Evolutionary conservation across 306 rosid species (phyloP).

Genomic region (Abrus precatorius): DNA sequence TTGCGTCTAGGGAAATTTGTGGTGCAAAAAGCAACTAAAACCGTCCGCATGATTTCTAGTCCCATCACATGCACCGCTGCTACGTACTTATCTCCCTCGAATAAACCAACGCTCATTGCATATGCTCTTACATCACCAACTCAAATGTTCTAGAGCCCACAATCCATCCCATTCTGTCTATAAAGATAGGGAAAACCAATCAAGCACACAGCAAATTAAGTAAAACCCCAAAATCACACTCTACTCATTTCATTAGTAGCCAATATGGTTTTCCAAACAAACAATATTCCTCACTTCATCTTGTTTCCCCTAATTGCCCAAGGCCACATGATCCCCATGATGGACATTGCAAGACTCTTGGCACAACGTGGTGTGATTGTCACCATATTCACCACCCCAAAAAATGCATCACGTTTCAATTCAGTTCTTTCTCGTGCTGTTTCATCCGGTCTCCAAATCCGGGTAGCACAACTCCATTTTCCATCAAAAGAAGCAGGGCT

Average conservation of each 20-base stretch:
- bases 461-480: conserved; percentile 14
- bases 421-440: conserved; percentile 50
- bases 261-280: conserved; percentile 43
- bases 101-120: conserved; percentile 37
- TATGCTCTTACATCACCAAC: conserved; percentile 52
- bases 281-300: conserved; percentile 37
- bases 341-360: conserved; percentile 55
- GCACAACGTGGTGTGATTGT: conserved; percentile 52
- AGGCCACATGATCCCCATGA: conserved; percentile 58
- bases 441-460: conserved; percentile 48
- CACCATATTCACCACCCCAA: conserved; percentile 59
- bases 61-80: not conserved
- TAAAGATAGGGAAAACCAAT: not conserved
- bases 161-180: not conserved
- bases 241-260: not conserved
- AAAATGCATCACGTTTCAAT: conserved; percentile 50
- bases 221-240: not conserved
- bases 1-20: conserved; percentile 25
- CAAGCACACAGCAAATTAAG: not conserved
- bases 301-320: conserved; percentile 54
- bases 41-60: not conserved
- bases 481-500: conserved; percentile 58
- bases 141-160: not conserved
- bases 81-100: not conserved
- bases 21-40: not conserved